A percentile compares a stretch with the other conserved stretches of the same genome.
phyloP scores from a whole-genome alignment of 768 basidiomycete species.

The Exidia glandulosa region DNA sequence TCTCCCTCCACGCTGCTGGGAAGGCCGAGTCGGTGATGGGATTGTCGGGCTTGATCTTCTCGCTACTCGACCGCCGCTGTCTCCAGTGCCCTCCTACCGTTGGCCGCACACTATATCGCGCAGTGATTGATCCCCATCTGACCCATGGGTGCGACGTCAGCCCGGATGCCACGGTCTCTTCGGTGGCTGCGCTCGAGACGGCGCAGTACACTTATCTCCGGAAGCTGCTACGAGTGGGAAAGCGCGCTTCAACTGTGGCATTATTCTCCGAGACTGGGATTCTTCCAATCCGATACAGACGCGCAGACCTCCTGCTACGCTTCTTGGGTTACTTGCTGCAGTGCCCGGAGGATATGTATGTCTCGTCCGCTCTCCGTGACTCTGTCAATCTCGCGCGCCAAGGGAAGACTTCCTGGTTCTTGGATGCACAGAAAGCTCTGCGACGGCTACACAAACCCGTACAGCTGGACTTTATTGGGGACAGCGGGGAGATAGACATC shows the following conservation, averaged over 20 bases:
- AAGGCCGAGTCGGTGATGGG: not conserved
- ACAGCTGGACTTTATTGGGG: too few relatives aligned
- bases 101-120: conserved; percentile 11
- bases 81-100: conserved; percentile 2
- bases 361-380: too few relatives aligned
- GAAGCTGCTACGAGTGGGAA: conserved; percentile 12
- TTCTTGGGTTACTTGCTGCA: too few relatives aligned
- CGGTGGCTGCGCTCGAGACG: not conserved
- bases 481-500: too few relatives aligned
- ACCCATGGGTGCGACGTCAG: conserved; percentile 14
- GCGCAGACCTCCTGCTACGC: too few relatives aligned
- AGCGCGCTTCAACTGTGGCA: conserved; percentile 6
- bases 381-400: too few relatives aligned
- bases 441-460: too few relatives aligned
- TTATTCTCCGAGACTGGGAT: too few relatives aligned
- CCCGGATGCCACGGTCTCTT: conserved; percentile 7
- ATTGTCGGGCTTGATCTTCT: not conserved
- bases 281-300: too few relatives aligned
- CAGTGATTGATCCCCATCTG: conserved; percentile 15
- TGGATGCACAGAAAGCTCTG: too few relatives aligned
- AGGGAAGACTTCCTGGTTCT: too few relatives aligned
- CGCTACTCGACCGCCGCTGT: not conserved
- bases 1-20: not conserved
- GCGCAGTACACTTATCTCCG: conserved; percentile 14
- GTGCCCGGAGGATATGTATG: too few relatives aligned